These are phyloP conservation scores for Sequoia sempervirens DNA, from an alignment of 75 land plant species.

Conservation along the genomic window DNA sequence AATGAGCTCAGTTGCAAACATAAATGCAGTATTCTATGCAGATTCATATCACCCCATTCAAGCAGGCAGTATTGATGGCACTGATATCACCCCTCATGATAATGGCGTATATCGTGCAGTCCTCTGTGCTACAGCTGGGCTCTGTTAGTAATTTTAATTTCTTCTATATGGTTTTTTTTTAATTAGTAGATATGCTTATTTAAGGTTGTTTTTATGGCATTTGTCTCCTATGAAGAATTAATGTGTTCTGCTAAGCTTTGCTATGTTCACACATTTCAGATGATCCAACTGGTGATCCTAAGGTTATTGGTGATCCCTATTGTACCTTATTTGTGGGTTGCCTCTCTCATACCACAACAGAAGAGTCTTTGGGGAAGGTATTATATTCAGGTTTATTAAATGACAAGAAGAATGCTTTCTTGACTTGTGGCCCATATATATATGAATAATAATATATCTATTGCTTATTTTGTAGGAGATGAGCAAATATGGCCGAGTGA, in stretches of 20 bases:
- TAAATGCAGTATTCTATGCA: slow-evolving; percentile 83
- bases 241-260: neutral
- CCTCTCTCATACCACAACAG: slow-evolving; percentile 61
- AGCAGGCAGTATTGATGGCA: slow-evolving; percentile 99
- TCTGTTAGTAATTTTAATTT: slow-evolving; percentile 42
- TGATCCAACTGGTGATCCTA: slow-evolving; percentile 87
- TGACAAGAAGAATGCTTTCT: neutral
- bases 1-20: slow-evolving; percentile 9
- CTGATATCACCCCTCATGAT: slow-evolving; percentile 93
- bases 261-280: slow-evolving; percentile 39
- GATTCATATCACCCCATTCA: slow-evolving; percentile 89
- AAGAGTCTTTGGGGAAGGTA: slow-evolving; percentile 71
- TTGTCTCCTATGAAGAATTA: neutral
- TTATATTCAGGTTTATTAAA: neutral
- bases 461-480: slow-evolving; percentile 49
- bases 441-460: too few relatives aligned
- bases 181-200: slow-evolving; percentile 4
- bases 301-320: slow-evolving; percentile 84
- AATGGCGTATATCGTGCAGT: slow-evolving; percentile 82
- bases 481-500: slow-evolving; percentile 80
- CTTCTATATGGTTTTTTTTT: neutral
- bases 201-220: neutral
- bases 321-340: slow-evolving; percentile 88
- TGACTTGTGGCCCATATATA: neutral
- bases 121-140: slow-evolving; percentile 71